phyloP scores from a whole-genome alignment of 208 protist species.

The Trypanosoma brucei region DNA sequence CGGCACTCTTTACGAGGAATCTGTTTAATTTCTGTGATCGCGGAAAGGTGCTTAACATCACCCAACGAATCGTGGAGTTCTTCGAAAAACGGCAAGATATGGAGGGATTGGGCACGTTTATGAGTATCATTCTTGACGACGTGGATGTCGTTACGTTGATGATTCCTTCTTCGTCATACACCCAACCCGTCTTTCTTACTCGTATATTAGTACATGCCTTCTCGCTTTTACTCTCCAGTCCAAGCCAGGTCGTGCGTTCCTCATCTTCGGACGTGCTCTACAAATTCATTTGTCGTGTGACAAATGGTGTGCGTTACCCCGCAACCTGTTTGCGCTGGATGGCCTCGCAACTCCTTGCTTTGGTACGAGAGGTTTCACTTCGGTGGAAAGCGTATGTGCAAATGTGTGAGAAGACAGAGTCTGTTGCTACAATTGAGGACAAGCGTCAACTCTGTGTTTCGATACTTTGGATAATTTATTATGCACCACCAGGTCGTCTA shows the following conservation, averaged over 20 bases:
- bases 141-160: constrained; percentile 53
- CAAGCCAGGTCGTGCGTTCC: constrained; percentile 46
- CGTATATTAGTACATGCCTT: constrained; percentile 57
- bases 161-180: constrained; percentile 39
- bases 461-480: constrained; percentile 81
- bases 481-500: constrained; percentile 44
- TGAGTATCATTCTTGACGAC: constrained; percentile 69
- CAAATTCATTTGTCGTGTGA: constrained; percentile 53
- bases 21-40: constrained; percentile 72
- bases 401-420: constrained; percentile 41
- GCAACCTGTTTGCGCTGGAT: constrained; percentile 48
- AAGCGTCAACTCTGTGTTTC: constrained; percentile 58
- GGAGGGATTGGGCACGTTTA: constrained; percentile 58
- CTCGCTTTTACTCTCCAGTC: constrained; percentile 48
- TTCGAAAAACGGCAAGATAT: constrained; percentile 54
- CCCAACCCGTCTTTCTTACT: constrained; percentile 63
- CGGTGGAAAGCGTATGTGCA: constrained; percentile 65
- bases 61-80: constrained; percentile 43
- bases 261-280: constrained; percentile 54
- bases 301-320: constrained; percentile 56
- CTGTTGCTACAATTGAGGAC: constrained; percentile 34
- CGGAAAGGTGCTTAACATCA: constrained; percentile 56
- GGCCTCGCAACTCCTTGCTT: constrained; percentile 68
- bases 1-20: constrained; percentile 72
- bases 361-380: constrained; percentile 43